Evolutionary conservation across 257 asterid species (phyloP).

Genomic region (Solanum corneliomulleri): DNA sequence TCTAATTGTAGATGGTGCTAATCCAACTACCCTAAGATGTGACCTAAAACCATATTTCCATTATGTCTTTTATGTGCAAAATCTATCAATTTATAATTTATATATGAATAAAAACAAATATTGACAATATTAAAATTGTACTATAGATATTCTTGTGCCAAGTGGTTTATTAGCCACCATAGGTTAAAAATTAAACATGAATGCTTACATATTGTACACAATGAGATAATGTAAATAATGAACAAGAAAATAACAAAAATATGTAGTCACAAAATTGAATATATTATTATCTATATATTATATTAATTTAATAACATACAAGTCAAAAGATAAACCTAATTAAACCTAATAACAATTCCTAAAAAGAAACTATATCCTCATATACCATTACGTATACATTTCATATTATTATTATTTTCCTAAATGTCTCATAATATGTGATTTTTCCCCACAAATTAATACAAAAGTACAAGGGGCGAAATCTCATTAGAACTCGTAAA

Average conservation of each 20-base stretch:
- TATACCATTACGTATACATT: background rate
- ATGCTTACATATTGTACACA: background rate
- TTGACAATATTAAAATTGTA: background rate
- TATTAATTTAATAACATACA: background rate
- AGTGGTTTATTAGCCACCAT: background rate
- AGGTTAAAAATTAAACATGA: background rate
- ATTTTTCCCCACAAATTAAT: background rate
- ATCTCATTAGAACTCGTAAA: background rate
- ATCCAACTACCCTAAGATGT: constrained; percentile 1
- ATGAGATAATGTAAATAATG: background rate
- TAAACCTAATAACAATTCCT: background rate
- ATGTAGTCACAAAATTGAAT: constrained; percentile 7
- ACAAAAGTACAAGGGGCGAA: background rate
- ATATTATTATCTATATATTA: background rate
- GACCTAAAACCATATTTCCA: background rate
- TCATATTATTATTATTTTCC: background rate
- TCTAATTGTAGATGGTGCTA: background rate
- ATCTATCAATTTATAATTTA: background rate
- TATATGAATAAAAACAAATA: background rate
- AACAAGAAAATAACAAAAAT: background rate
- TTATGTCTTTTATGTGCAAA: background rate
- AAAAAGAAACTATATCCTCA: constrained; percentile 1
- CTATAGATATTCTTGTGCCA: background rate
- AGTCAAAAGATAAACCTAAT: constrained; percentile 4
- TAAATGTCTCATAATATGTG: background rate